Evolutionary conservation across 129 eudicot species (phyloP), one percentile per base, ranked within the genome.

Genomic region (Lactuca saligna): DNA sequence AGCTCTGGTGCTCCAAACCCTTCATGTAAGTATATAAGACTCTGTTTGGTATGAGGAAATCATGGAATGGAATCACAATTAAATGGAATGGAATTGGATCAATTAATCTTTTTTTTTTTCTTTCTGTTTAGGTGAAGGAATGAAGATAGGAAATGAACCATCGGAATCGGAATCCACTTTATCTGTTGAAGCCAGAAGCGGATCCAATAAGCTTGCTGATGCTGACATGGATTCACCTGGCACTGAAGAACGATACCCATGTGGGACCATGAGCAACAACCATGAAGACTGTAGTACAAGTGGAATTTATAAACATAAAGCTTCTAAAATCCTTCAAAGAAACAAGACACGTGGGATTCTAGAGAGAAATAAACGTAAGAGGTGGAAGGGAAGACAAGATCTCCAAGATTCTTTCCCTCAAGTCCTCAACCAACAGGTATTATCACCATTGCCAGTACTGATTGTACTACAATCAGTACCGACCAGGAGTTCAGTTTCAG

Each of bases 201-300:
- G 82, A 57, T 65, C 66, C 76, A 65, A 55, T 68, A 83, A 79
- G 69, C 74, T 79, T 67, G 74, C 80, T 66, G 92, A 83, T 75
- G 72, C 77, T 49, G 88, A 89, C 72, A 88, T 80, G 70, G 79
- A 82, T 66, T 82, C 86, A 76, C 80, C 74, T 41, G 90, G 77
- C 66, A 63, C 77, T 49, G 89, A 86, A 60, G 86, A 86, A 69
- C 70, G 93, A 51, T 82, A 79, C 63, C 81, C 86, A 14, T 55
- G 69, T 73, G 88, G 83, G 41, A 51, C 73, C 12, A 41, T 79
- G 11, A 65, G 62, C 33, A 78, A 81, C 67, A 68, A 67, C 65
- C 80, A 74, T 39, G 95, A 85, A 73, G 97, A 89, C 61, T 94
- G 99, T 75, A 89, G 99, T 75, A 94, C 99, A n/a, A 94, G 97